Percentiles rank a stretch among this genome's conserved stretches.
Evolutionary conservation across 2,329 filamentous ascomycete genomes (phyloP).

Genomic region (Exophiala sp.): DNA sequence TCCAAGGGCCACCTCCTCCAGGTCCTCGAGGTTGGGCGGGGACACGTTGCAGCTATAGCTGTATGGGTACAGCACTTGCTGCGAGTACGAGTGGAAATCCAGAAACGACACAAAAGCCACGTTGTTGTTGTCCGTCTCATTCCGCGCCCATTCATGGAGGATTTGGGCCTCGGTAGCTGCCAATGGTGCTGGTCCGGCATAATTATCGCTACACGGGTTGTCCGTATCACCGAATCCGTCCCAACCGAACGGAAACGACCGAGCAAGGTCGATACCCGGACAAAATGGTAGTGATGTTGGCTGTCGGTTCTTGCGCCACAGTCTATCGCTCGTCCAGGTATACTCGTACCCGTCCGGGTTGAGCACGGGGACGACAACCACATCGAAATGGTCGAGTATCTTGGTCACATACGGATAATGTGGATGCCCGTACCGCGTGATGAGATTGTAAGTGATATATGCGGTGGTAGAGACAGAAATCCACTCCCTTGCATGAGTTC

Average conservation of each 20-base stretch:
- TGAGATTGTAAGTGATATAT: constrained; percentile 82
- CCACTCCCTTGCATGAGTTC: constrained; percentile 93
- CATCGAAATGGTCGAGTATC: constrained; percentile 76
- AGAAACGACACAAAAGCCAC: constrained; percentile 76
- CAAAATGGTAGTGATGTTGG: constrained; percentile 76
- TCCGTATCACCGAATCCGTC: constrained; percentile 58
- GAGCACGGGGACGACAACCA: constrained; percentile 78
- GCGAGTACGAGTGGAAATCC: constrained; percentile 90
- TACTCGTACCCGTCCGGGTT: constrained; percentile 96
- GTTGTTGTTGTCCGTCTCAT: constrained; percentile 64
- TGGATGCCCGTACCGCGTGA: constrained; percentile 68
- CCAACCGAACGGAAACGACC: constrained; percentile 80
- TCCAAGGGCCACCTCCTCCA: constrained; percentile 82
- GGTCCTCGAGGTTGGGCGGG: constrained; percentile 82
- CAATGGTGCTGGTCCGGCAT: constrained; percentile 75
- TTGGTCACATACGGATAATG: constrained; percentile 62
- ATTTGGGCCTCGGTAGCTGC: constrained; percentile 71
- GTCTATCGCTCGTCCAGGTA: constrained; percentile 81
- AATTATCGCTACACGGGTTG: constrained; percentile 88
- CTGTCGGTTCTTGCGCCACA: constrained; percentile 94
- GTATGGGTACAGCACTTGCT: constrained; percentile 90
- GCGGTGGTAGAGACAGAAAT: constrained; percentile 87
- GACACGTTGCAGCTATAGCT: constrained; percentile 71
- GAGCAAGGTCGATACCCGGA: constrained; percentile 81
- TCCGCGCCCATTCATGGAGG: constrained; percentile 75